phyloP scores from a whole-genome alignment of 306 rosid genomes.

The Datisca glomerata region DNA sequence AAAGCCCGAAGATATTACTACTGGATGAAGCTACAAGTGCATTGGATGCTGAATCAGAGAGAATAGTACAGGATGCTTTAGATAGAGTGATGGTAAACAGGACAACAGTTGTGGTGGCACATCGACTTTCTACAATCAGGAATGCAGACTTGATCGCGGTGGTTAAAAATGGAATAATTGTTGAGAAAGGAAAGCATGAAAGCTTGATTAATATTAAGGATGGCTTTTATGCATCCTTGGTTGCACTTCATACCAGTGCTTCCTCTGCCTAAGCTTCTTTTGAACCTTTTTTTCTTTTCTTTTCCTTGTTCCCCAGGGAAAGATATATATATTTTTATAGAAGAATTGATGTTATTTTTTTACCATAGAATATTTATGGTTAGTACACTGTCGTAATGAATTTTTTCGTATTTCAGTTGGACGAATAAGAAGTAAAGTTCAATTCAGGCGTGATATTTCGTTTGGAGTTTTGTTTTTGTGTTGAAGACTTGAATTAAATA shows the following conservation, averaged over 20 bases:
- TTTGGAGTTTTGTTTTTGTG: too few relatives aligned
- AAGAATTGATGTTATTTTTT: too few relatives aligned
- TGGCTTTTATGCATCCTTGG: conserved; percentile 75
- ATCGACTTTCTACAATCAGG: conserved; percentile 69
- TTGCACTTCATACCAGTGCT: conserved; percentile 56
- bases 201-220: conserved; percentile 39
- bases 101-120: conserved; percentile 79
- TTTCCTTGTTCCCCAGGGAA: too few relatives aligned
- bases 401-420: too few relatives aligned
- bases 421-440: too few relatives aligned
- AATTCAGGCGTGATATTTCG: too few relatives aligned
- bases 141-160: conserved; percentile 81
- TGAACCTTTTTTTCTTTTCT: neutral
- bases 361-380: neutral
- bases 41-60: conserved; percentile 73
- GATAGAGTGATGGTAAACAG: conserved; percentile 68
- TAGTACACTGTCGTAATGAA: too few relatives aligned
- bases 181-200: conserved; percentile 73
- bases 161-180: conserved; percentile 75
- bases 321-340: too few relatives aligned
- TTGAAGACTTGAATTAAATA: too few relatives aligned
- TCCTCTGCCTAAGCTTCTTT: conserved; percentile 23
- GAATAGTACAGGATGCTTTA: conserved; percentile 82
- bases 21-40: conserved; percentile 92
- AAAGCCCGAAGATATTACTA: conserved; percentile 63